Base-by-base conservation (phyloP, 257 asterid species). In the Fraxinus excelsior region DNA sequence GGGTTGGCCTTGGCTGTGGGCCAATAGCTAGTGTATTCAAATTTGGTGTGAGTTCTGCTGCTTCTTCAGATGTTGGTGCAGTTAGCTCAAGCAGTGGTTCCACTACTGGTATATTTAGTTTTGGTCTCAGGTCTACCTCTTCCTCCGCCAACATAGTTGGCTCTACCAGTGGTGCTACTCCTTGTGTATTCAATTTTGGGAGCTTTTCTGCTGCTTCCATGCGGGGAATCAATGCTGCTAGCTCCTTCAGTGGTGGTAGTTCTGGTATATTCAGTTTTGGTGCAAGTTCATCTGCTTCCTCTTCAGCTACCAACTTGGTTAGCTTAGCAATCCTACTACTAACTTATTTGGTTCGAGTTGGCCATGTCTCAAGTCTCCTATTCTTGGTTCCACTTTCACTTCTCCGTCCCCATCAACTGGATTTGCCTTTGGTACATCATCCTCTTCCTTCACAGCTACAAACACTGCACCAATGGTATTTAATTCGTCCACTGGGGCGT, bases 261-360 rank as follows among this genome's bases (percentile, higher is more conserved):
- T 35, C 84, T 29, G 74, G 85, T 75, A 25, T 78, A 16, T 78
- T 88, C 58, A 51, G 10, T 49, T 86, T 88, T 71, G 85, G 89
- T 67, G 88, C 68, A 74, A 87, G 79, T 82, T 71, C 89, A 40
- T 60, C 81, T 3, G 76, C 90, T 74, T 71, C 92, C 71, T 82
- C 94, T 26, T 19, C 88, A 25, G 86, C 80, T 67, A 68, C 64
- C 46, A 87, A 75, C 81, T 66, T 88, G 4, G 77, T 71, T 67
- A 84, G 78, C 86, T 79, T 78, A 75, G 82, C 64, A 70, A 71
- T 67, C 85, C 75, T 62, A 70, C 82, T 75, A 56, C 84, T 25
- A 76, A 70, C 76, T 58, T 80, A 69, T 91, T 86, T 66, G 89
- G 88, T 72, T 84, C 91, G 68, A 79, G 85, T 74, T 85, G 83